A percentile compares a stretch with the other conserved stretches of the same genome.
Evolutionary conservation across 1,284 basidiomycete species (phyloP).

Genomic region (Chondrostereum purpureum): DNA sequence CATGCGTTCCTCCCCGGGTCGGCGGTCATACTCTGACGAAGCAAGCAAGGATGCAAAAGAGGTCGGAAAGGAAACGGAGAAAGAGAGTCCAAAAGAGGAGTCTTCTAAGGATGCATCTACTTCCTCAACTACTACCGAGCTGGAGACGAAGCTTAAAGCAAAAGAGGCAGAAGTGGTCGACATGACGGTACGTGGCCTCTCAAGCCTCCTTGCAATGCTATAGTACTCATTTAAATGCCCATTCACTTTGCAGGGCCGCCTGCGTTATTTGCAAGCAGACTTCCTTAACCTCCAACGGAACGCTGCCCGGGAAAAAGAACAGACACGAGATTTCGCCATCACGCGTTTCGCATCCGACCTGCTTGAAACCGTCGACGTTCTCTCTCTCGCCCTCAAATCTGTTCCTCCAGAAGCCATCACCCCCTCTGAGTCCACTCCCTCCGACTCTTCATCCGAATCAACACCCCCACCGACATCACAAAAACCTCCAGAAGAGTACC

Average conservation of each 20-base stretch:
- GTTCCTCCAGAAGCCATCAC: constrained; percentile 57
- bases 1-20: constrained; percentile 18
- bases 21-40: constrained; percentile 50
- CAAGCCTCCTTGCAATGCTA: neutral
- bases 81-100: constrained; percentile 19
- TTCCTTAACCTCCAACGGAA: constrained; percentile 93
- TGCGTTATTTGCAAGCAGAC: constrained; percentile 89
- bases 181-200: constrained; percentile 53
- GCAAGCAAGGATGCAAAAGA: constrained; percentile 26
- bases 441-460: constrained; percentile 16
- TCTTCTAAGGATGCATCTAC: too few relatives aligned
- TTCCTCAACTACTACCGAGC: constrained; percentile 22
- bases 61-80: constrained; percentile 16
- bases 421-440: constrained; percentile 23
- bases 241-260: constrained; percentile 54
- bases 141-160: constrained; percentile 53
- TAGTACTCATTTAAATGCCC: neutral
- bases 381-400: constrained; percentile 83
- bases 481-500: constrained; percentile 53
- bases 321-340: constrained; percentile 91
- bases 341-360: constrained; percentile 86
- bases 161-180: constrained; percentile 72
- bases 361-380: constrained; percentile 88
- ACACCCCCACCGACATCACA: constrained; percentile 25
- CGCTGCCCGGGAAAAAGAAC: constrained; percentile 84